Conservation (phyloP, 2,329 filamentous ascomycete species). For the Beauveria bassiana region DNA sequence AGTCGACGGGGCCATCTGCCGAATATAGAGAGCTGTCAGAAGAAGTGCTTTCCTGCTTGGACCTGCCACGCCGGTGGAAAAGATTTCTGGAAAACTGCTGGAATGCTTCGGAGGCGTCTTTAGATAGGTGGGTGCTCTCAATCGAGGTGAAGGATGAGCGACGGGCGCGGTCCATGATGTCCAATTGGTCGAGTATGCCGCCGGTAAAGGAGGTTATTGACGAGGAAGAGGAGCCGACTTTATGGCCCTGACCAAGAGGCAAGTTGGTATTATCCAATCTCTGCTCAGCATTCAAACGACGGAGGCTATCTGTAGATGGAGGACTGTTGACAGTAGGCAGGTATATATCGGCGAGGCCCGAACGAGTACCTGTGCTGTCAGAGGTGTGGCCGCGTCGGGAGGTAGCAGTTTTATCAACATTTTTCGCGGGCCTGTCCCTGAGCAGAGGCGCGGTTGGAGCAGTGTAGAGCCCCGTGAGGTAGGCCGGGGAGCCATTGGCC, state of each 20-base stretch:
- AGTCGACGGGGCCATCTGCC: constrained; percentile 32
- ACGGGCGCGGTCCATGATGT: constrained; percentile 43
- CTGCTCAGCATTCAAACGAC: constrained; percentile 52
- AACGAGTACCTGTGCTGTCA: not conserved
- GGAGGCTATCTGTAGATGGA: constrained; percentile 51
- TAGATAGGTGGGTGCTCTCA: constrained; percentile 42
- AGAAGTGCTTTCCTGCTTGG: constrained; percentile 45
- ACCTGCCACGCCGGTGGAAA: constrained; percentile 44
- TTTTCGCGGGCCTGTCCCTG: constrained; percentile 8
- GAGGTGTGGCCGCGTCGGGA: constrained; percentile 13
- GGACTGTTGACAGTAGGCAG: constrained; percentile 53
- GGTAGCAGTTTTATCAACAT: constrained; percentile 4
- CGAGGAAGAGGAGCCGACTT: constrained; percentile 45
- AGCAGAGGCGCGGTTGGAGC: constrained; percentile 6
- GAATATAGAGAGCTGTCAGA: constrained; percentile 42
- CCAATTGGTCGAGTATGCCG: constrained; percentile 36
- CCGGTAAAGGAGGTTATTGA: constrained; percentile 39
- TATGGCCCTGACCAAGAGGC: constrained; percentile 23
- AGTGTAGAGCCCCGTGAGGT: constrained; percentile 6
- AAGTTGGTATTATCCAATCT: constrained; percentile 43
- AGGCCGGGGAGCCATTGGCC: constrained; percentile 8
- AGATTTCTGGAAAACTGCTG: constrained; percentile 53
- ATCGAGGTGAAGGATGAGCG: constrained; percentile 50
- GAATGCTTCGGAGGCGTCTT: constrained; percentile 50
- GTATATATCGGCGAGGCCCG: constrained; percentile 35